Conservation (phyloP, 2,329 filamentous ascomycete genomes). For the Nannizziopsis barbatae region DNA sequence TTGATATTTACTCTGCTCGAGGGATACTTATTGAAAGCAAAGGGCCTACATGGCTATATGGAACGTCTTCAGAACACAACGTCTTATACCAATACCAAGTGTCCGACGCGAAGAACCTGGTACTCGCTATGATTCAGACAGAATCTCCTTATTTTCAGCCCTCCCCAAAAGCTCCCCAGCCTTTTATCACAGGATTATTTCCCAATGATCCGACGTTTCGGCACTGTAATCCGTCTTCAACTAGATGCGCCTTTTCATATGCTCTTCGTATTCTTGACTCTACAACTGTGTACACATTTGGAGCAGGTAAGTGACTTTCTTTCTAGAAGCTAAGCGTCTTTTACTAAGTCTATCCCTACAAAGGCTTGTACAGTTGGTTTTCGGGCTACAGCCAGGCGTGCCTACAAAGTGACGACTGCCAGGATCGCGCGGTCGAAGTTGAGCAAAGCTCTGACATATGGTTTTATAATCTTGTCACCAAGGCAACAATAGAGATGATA, state of each 20-base stretch:
- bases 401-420: too few species aligned
- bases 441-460: constrained; percentile 9
- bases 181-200: constrained; percentile 35
- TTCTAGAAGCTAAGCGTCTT: too few species aligned
- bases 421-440: constrained; percentile 4
- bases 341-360: too few species aligned
- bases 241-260: too few species aligned
- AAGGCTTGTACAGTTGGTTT: too few species aligned
- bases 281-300: background rate
- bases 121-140: constrained; percentile 54
- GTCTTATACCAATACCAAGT: constrained; percentile 62
- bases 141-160: constrained; percentile 64
- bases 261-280: constrained; percentile 1
- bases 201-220: constrained; percentile 7
- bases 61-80: constrained; percentile 55
- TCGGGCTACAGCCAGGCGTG: too few species aligned
- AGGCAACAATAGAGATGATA: too few species aligned
- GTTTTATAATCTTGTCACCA: constrained; percentile 15
- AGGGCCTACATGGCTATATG: constrained; percentile 49
- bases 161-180: constrained; percentile 47
- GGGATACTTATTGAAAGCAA: constrained; percentile 13
- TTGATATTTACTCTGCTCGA: constrained; percentile 9
- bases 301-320: constrained; percentile 5
- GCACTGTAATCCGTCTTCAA: too few species aligned
- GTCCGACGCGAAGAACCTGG: constrained; percentile 48